Base-by-base conservation (phyloP, 2,329 filamentous ascomycete species). In the Thielaviopsis ethacetica region DNA sequence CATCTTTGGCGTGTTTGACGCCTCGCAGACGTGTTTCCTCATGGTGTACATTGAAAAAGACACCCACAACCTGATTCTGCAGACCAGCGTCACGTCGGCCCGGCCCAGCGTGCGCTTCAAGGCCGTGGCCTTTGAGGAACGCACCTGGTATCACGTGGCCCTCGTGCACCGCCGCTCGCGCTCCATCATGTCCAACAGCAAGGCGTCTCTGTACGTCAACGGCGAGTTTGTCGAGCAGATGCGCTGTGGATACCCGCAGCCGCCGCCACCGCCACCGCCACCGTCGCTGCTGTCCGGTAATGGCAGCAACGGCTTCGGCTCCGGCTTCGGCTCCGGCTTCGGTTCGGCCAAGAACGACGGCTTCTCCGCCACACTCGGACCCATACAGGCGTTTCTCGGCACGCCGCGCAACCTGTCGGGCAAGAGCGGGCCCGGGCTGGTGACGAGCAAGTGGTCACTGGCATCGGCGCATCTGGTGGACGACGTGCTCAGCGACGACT, bases 31-130 rank as follows among this genome's bases (percentile, higher is more conserved):
- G 5, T 98, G 93, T 70, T 98, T 98, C 67, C 73, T 98, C 41
- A 81, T 98, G 65, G 84, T 90, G 62, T 98, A 98, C 67, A 77
- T 98, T 47, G 94, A 98, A 69, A 90, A 86, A 67, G 91, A 96
- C 68, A 95, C 89, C 1, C 87, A 81, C 62, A 93, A 95, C 71
- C 86, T 98, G 64, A 98, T 98, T 64, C 75, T 98, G 5, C 93
- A 98, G 71, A 97, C 94, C 7, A 96, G 93, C 19, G 86, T 97
- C 62, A 88, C 83, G 57, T 90, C 90, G 9, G 78, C 83, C 57
- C 82, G 86, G 61, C 91, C 93, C 2, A 97, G 91, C 70, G 88
- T 98, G 53, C 83, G 93, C 59, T 98, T 98, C 76, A 95, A 93
- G 69, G 86, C 86, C 2, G 81, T 84, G 12, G 75, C 78, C 0